Evolutionary conservation across 495 filamentous ascomycete genomes (phyloP), one percentile per base, ranked within the genome.

Genomic region (Lophiostoma macrostomum): DNA sequence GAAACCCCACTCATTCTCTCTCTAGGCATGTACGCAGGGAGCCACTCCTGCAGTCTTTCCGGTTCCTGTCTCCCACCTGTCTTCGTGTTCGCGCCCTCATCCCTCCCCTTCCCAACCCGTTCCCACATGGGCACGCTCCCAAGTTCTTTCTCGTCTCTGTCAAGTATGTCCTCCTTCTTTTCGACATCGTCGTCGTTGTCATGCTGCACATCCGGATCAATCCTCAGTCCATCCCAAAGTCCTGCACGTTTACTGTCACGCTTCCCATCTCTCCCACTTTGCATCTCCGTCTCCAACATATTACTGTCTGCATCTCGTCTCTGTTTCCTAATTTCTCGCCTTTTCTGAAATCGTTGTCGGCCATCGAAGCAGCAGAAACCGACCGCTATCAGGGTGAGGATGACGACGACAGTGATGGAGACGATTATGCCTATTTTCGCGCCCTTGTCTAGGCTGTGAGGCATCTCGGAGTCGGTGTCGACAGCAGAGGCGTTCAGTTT

Each of bases 341-440:
- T 14, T 38, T 42, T 43, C 10, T 31, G 25, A 6, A 23, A 1
- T 6, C 50, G 39, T 2, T 39, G 36, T 38, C 46, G 13, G 30
- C 8, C 45, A 25, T 36, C 29, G 5, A 51, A 11, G 22, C 39
- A 8, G 1, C 27, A n/a, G 25, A 58, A 28, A 1, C 20, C 29
- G 19, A 40, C 12, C 0, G 43, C 54, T 19, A 58, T 6, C 19
- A 51, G 12, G 1, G 39, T n/a, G 10, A 58, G 54, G 5, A 58
- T 12, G 22, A 23, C 46, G 7, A 32, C 19, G 30, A 58, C 46
- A 8, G 45, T 45, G 13, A 58, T 51, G 14, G 45, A 45, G 5
- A 58, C 12, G 34, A 31, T 32, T 20, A 58, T 37, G 46, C 54
- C 54, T 22, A 51, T 58, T 16, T 38, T 48, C 19, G 37, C 38